Evolutionary conservation across 2,329 filamentous ascomycete genomes (phyloP), one percentile per base, ranked within the genome.

Genomic region (Cladosporium austrohemisphaericum): DNA sequence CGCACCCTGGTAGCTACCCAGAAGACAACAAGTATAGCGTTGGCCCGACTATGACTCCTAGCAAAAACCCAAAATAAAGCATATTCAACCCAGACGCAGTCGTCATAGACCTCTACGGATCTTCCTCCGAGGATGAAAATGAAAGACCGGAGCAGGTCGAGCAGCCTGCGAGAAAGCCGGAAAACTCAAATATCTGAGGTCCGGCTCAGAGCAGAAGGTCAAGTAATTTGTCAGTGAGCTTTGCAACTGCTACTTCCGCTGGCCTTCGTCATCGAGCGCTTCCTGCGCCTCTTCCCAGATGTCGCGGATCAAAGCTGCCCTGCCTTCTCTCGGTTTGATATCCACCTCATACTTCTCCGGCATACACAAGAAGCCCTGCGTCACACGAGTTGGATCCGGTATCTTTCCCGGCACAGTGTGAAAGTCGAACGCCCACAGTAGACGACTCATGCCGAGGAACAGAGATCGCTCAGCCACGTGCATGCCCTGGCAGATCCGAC

Each of bases 401-500:
- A 9, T 19, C 35, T 26, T 48, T 5, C 45, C 45, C 9, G 32
- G 26, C 1, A 48, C 25, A 1, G 52, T 25, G 4, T 16, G 32
- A 22, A 54, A 48, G 6, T 60, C 53, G 40, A 56, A 77, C 0
- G 68, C 71, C 73, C 76, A 78, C 23, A 77, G 58, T 18, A 79
- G 65, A 3, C 74, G 67, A 3, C 75, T 67, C 25, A 77, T 71
- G 10, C 61, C 69, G 6, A 79, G 64, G 55, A 75, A 77, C 11
- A 79, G 55, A 8, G 66, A 70, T 5, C 71, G 70, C 49, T 76
- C 73, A 0, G 76, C 76, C 2, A 83, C 67, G 45, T 80, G 75
- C 23, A 78, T 76, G 0, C 80, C 80, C 3, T 75, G 78, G 60
- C 80, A 84, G 35, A 81, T 71, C 19, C 80, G 69, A 5, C 79